These are phyloP conservation scores for Aspergillus amoenus DNA, from an alignment of 2,329 filamentous ascomycete species.

Conservation along the genomic window DNA sequence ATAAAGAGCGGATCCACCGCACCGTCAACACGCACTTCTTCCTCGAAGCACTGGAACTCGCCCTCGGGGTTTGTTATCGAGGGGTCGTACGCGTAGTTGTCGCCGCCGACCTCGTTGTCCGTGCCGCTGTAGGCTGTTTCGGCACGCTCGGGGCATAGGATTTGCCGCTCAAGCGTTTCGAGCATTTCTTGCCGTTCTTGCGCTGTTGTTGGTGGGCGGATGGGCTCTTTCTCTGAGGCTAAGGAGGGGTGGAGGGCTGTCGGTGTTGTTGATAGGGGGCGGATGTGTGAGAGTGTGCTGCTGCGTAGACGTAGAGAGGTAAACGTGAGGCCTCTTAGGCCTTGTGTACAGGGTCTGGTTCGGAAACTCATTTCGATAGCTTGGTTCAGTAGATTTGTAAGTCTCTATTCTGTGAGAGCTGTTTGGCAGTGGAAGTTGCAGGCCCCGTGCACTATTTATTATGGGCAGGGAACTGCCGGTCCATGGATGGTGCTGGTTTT, in stretches of 20 bases:
- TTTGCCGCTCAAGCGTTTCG: conserved; percentile 1
- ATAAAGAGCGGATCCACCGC: conserved; percentile 5
- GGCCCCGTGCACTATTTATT: not conserved
- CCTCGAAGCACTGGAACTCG: conserved; percentile 41
- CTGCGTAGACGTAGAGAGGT: not conserved
- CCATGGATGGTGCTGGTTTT: not conserved
- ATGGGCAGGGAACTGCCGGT: not conserved
- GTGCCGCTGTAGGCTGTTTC: conserved; percentile 20
- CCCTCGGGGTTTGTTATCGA: conserved; percentile 34
- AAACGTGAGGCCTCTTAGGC: not conserved
- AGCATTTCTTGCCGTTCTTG: not conserved
- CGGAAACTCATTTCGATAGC: not conserved
- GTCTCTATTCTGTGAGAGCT: not conserved
- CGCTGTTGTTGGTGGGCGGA: not conserved
- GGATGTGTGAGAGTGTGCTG: too few species aligned
- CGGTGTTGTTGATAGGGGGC: not conserved
- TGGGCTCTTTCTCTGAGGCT: not conserved
- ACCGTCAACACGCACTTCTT: conserved; percentile 25
- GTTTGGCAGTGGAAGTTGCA: not conserved
- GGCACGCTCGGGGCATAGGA: conserved; percentile 7
- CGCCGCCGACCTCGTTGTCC: conserved; percentile 37
- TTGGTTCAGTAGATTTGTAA: not conserved
- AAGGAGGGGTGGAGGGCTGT: too few species aligned
- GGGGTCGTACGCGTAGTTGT: conserved; percentile 28
- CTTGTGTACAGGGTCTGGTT: not conserved